Conservation (phyloP, 352 stramenopile genomes). For the Globisporangium alternatum region DNA sequence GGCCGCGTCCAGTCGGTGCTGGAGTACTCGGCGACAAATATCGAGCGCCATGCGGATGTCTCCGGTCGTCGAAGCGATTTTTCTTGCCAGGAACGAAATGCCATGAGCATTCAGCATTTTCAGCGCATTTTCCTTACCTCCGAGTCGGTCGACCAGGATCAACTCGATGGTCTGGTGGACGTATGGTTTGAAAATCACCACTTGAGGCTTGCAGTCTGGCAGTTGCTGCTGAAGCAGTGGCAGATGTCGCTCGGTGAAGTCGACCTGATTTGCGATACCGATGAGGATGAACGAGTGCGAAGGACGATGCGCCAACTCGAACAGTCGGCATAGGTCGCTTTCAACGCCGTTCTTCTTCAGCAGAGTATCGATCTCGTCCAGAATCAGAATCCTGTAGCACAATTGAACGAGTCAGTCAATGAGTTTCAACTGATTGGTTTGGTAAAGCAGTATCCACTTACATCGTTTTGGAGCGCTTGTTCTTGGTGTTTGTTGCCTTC, state of each 20-base stretch:
- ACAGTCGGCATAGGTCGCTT: constrained; percentile 68
- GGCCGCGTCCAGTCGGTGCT: constrained; percentile 30
- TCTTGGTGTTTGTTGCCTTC: constrained; percentile 32
- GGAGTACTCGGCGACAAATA: constrained; percentile 66
- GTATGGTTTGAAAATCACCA: constrained; percentile 83
- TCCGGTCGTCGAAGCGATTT: constrained; percentile 71
- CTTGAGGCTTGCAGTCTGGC: constrained; percentile 46
- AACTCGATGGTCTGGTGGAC: constrained; percentile 71
- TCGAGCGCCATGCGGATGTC: constrained; percentile 76
- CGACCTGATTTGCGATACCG: constrained; percentile 82
- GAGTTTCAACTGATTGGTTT: neutral
- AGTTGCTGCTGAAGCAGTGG: constrained; percentile 51
- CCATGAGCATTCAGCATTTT: constrained; percentile 68
- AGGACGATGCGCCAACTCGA: constrained; percentile 66
- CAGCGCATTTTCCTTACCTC: constrained; percentile 32
- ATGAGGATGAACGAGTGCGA: constrained; percentile 69
- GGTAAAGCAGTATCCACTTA: constrained; percentile 13
- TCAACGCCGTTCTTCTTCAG: constrained; percentile 66
- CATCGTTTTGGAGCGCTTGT: constrained; percentile 58
- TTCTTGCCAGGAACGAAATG: constrained; percentile 76
- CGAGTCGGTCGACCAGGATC: constrained; percentile 71
- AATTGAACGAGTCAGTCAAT: neutral
- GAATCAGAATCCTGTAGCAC: constrained; percentile 50
- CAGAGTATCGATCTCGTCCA: constrained; percentile 83
- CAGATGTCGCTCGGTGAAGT: constrained; percentile 82